phyloP scores from a whole-genome alignment of 108 stramenopile genomes.

The Conticribra weissflogii region DNA sequence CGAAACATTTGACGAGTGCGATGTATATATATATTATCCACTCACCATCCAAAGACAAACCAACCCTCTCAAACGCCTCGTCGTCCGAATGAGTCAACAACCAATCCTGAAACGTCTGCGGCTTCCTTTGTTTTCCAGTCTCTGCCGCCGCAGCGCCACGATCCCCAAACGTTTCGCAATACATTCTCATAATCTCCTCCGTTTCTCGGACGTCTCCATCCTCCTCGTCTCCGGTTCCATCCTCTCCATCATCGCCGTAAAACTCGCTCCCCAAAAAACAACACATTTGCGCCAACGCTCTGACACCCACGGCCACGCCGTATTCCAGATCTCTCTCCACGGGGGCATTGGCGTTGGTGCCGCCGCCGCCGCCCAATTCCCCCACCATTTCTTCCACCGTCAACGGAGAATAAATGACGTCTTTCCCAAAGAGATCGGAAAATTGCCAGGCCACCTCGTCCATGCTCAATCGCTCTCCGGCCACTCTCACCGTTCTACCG shows the following conservation, averaged over 20 bases:
- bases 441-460: constrained; percentile 56
- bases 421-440: constrained; percentile 66
- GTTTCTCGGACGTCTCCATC: no score
- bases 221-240: no score
- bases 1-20: not conserved
- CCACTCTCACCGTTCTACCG: constrained; percentile 44
- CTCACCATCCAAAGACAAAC: constrained; percentile 52
- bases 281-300: constrained; percentile 72
- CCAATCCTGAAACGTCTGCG: constrained; percentile 58
- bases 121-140: constrained; percentile 37
- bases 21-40: not conserved
- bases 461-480: constrained; percentile 55
- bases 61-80: constrained; percentile 52
- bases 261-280: constrained; percentile 45
- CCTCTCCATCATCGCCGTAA: constrained; percentile 42
- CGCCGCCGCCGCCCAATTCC: no score
- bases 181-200: constrained; percentile 13
- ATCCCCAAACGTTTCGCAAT: no score
- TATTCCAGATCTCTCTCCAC: no score
- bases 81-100: constrained; percentile 62
- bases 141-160: no score
- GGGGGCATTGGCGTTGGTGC: no score
- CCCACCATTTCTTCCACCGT: constrained; percentile 55
- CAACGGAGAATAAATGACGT: constrained; percentile 70
- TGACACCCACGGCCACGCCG: constrained; percentile 43